A percentile compares a stretch with the other conserved stretches of the same genome.
These are phyloP conservation scores for Phytophthora hybrid DNA, from an alignment of 352 stramenopile genomes.

Conservation along the genomic window DNA sequence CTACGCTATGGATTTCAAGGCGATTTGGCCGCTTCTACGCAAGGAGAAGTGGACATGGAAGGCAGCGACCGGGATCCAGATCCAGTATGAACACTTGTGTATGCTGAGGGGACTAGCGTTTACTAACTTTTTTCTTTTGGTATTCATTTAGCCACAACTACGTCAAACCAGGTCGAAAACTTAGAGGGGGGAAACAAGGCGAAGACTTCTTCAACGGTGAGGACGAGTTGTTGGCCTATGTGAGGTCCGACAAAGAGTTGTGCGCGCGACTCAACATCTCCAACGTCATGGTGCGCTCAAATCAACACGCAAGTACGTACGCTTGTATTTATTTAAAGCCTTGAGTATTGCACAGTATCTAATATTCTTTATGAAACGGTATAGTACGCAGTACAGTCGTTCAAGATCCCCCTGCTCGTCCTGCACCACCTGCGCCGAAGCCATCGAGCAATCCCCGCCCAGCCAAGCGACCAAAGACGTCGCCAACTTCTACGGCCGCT, in stretches of 20 bases:
- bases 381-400: not conserved
- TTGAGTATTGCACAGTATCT: too few species aligned
- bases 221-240: not conserved
- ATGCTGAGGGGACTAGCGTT: not conserved
- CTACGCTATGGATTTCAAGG: not conserved
- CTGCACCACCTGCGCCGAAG: not conserved
- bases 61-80: not conserved
- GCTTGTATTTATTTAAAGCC: too few species aligned
- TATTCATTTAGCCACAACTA: too few species aligned
- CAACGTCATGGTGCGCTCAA: slow-evolving; percentile 1
- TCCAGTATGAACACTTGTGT: not conserved
- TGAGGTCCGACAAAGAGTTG: slow-evolving; percentile 1
- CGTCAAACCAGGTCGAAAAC: not conserved
- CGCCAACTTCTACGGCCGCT: not conserved
- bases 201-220: slow-evolving; percentile 16
- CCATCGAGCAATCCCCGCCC: not conserved
- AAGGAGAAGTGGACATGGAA: not conserved
- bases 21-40: not conserved
- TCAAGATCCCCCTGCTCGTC: not conserved
- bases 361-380: too few species aligned
- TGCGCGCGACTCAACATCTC: not conserved
- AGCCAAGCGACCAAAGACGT: not conserved
- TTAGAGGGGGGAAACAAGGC: not conserved
- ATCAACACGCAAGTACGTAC: not conserved
- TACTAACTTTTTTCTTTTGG: not conserved